These are phyloP conservation scores for Emericellopsis cladophorae DNA, from an alignment of 2,329 filamentous ascomycete species.

Conservation along the genomic window DNA sequence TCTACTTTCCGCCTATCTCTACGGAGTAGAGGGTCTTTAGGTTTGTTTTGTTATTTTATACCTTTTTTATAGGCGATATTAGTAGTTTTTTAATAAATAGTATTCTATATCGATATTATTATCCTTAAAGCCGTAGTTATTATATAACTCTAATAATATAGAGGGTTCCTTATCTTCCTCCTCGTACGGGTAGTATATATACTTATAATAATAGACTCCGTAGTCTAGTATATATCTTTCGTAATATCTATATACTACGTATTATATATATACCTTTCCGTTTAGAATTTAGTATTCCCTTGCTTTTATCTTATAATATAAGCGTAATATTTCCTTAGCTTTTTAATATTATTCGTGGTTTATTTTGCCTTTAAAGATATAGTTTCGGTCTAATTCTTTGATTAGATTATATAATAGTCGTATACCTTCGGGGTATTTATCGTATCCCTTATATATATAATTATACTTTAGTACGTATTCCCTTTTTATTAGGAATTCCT, in stretches of 20 bases:
- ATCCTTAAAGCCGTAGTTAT: too few species aligned
- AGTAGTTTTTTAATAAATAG: neutral
- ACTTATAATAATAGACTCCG: too few species aligned
- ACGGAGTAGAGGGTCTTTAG: neutral
- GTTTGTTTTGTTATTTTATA: too few species aligned
- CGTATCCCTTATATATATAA: neutral
- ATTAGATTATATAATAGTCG: neutral
- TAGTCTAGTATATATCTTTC: neutral
- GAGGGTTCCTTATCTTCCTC: neutral
- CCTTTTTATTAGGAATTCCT: too few species aligned
- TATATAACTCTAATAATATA: neutral
- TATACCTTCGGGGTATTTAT: neutral
- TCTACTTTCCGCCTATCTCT: neutral
- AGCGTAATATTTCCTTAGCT: too few species aligned
- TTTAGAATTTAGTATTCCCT: too few species aligned
- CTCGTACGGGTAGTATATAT: neutral
- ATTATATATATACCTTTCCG: neutral
- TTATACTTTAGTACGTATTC: neutral
- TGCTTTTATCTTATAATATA: too few species aligned
- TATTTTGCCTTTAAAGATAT: too few species aligned
- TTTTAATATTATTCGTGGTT: neutral
- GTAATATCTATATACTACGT: neutral
- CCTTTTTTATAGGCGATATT: neutral
- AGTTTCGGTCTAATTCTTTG: neutral
- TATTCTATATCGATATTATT: neutral